Evolutionary conservation across 768 basidiomycete genomes (phyloP), one percentile per base, ranked within the genome.

Genomic region (Rhodotorula kratochvilovae): DNA sequence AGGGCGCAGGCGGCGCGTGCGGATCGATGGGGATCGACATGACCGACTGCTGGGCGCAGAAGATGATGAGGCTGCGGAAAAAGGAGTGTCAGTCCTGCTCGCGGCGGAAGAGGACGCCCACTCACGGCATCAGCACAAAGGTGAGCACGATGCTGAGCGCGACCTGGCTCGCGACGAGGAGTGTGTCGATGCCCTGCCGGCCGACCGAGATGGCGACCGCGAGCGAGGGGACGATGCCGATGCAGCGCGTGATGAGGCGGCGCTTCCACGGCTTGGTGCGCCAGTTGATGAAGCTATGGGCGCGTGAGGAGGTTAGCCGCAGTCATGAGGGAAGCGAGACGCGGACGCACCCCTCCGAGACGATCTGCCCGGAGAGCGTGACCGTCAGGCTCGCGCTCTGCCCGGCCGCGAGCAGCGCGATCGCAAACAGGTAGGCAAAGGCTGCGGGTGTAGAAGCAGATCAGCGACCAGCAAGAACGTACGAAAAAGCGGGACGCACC

Each of bases 361-460:
- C 88, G 31, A 90, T 88, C 80, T 96, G 93, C 0, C 92, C 77
- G 1, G 91, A 89, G 21, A 95, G 85, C 0, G 92, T 96, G 17
- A 91, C 92, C 7, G 95, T 89, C 61, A 96, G 85, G 15, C 89
- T 90, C 0, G 94, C 90, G 73, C 90, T 90, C 84, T 96, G 92
- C 5, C 94, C 93, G 4, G 91, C 84, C 45, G 88, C 87, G 21
- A 97, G 84, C 23, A 97, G 82, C 5, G 90, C 91, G 53, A 97
- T 78, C 3, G 94, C 93, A 76, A 96, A 97, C 51, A 96, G 81
- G n/a, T 87, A 86, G 0, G 89, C 93, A 15, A 91, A 88, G 51
- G 85, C 91, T 90, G 76, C 29, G 68, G 43, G 11, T 8, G n/a
- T 61, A 72, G 48, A 60, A 21, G 66, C 46, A 23, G 25, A 63